Conservation (phyloP, 768 basidiomycete species). For the Albatrellus ellisii region DNA sequence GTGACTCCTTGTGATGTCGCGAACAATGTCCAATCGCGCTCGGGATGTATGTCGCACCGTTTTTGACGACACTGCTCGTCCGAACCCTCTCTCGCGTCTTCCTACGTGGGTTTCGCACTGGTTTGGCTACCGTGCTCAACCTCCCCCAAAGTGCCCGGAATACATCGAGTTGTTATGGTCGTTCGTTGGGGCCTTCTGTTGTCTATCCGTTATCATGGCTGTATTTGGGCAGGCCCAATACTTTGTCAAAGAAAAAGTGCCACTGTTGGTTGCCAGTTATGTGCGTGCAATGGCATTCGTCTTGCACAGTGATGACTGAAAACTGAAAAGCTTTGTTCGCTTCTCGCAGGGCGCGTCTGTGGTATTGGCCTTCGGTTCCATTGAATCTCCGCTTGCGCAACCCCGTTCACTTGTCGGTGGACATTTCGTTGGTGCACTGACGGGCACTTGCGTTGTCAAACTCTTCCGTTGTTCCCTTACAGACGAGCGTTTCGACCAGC, state of each 20-base stretch:
- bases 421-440: conserved; percentile 36
- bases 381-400: conserved; percentile 40
- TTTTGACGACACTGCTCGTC: too few species aligned
- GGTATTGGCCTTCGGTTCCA: conserved; percentile 38
- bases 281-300: conserved; percentile 25
- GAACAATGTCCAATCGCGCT: too few species aligned
- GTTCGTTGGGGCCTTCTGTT: conserved; percentile 37
- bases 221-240: conserved; percentile 34
- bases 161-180: conserved; percentile 37
- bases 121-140: conserved; percentile 7
- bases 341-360: conserved; percentile 36
- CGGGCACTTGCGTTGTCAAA: conserved; percentile 38
- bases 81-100: conserved; percentile 1
- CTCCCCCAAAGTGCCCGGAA: conserved; percentile 20
- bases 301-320: too few species aligned
- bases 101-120: neutral
- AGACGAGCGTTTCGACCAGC: conserved; percentile 27
- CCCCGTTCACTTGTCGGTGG: conserved; percentile 38
- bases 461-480: conserved; percentile 34
- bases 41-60: too few species aligned
- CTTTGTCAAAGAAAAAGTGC: conserved; percentile 32
- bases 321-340: too few species aligned
- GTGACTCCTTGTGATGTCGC: too few species aligned
- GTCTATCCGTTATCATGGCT: conserved; percentile 35
- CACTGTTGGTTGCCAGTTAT: conserved; percentile 34